phyloP scores from a whole-genome alignment of 2,329 filamentous ascomycete species.

The Ambrosiella beaveri region DNA sequence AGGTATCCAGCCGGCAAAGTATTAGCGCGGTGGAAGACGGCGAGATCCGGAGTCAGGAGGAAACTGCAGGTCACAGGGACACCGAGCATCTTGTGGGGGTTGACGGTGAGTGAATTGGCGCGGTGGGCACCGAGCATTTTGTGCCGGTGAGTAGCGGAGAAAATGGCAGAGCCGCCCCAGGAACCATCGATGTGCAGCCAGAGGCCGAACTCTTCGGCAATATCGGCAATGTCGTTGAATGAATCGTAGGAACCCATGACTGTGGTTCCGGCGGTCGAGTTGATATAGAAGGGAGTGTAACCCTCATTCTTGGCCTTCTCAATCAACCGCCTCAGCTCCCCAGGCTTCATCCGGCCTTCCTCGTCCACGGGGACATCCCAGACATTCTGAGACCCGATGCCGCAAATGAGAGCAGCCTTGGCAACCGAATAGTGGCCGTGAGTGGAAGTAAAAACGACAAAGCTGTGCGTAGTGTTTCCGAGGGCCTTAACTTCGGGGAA shows the following conservation, averaged over 20 bases:
- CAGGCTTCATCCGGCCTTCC: constrained; percentile 52
- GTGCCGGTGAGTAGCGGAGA: constrained; percentile 43
- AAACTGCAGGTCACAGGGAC: constrained; percentile 84
- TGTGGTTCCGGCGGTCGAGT: constrained; percentile 87
- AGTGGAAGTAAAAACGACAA: constrained; percentile 72
- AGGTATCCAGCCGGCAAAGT: constrained; percentile 75
- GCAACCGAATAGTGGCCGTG: constrained; percentile 92
- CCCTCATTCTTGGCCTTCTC: constrained; percentile 44
- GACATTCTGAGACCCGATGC: constrained; percentile 61
- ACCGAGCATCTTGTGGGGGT: constrained; percentile 95
- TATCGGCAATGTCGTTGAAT: constrained; percentile 46
- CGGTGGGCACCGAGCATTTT: constrained; percentile 55
- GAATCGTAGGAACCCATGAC: constrained; percentile 82
- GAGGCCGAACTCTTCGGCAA: constrained; percentile 55
- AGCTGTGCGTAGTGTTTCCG: constrained; percentile 48
- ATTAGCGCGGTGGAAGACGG: constrained; percentile 65
- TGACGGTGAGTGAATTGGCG: constrained; percentile 71
- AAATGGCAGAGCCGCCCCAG: constrained; percentile 76
- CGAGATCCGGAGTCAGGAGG: constrained; percentile 60
- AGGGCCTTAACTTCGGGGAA: constrained; percentile 59
- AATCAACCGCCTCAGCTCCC: constrained; percentile 46
- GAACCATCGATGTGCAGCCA: constrained; percentile 91
- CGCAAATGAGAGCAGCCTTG: constrained; percentile 83
- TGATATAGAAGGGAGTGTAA: constrained; percentile 81
- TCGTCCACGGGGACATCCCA: constrained; percentile 57